Conservation (phyloP, 768 basidiomycete genomes). For the Boletus rufocinnamomeus region DNA sequence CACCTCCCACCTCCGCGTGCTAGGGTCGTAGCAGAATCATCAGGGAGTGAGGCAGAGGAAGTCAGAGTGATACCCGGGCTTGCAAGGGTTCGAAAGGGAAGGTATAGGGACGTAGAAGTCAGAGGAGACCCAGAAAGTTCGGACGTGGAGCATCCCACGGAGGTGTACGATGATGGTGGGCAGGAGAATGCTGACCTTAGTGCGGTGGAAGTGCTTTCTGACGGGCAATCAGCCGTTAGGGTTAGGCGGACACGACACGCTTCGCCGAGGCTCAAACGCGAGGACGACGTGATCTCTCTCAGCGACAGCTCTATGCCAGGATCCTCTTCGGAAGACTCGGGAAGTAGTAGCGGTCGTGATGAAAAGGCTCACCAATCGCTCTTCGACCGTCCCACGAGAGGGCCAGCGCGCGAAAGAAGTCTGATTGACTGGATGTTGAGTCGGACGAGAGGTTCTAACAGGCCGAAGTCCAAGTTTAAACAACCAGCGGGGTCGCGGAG, state of each 20-base stretch:
- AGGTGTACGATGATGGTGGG: neutral
- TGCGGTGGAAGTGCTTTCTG: slow-evolving; percentile 14
- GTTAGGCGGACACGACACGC: slow-evolving; percentile 25
- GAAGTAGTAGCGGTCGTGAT: slow-evolving; percentile 28
- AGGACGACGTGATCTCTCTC: slow-evolving; percentile 26
- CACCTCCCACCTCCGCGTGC: slow-evolving; percentile 14
- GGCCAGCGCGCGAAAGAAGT: slow-evolving; percentile 41
- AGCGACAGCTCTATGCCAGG: slow-evolving; percentile 16
- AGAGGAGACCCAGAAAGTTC: slow-evolving; percentile 68
- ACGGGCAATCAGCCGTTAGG: slow-evolving; percentile 18
- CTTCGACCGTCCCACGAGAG: slow-evolving; percentile 23
- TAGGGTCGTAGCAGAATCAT: slow-evolving; percentile 12
- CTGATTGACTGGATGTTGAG: slow-evolving; percentile 73
- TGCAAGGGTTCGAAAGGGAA: slow-evolving; percentile 43
- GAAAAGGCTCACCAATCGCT: slow-evolving; percentile 39
- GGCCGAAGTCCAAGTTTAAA: slow-evolving; percentile 18
- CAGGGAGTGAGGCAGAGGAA: slow-evolving; percentile 38
- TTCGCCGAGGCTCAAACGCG: slow-evolving; percentile 1
- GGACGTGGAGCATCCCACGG: slow-evolving; percentile 32
- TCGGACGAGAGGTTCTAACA: slow-evolving; percentile 35
- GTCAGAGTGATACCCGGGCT: slow-evolving; percentile 53
- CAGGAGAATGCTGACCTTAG: neutral
- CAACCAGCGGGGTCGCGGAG: slow-evolving; percentile 16
- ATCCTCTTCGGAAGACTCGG: slow-evolving; percentile 19
- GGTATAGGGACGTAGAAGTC: slow-evolving; percentile 43